These are phyloP conservation scores for Gossypium gossypioides DNA, from an alignment of 441 rosid genomes.

Conservation along the genomic window DNA sequence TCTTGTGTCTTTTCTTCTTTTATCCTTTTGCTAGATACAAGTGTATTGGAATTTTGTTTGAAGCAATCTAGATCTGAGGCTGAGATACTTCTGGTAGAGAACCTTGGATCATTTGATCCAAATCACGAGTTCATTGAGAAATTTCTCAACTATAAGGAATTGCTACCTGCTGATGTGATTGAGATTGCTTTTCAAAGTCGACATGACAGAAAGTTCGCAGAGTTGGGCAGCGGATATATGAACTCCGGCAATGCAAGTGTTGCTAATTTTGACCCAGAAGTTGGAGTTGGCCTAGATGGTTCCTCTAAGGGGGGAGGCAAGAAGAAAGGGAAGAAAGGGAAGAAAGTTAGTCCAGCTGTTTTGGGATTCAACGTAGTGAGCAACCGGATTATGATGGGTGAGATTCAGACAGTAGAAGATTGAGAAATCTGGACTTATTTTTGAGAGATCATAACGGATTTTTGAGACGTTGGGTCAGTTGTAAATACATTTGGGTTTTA, in stretches of 20 bases:
- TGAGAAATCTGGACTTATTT: conserved; percentile 19
- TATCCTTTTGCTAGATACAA: conserved; percentile 47
- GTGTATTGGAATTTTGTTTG: conserved; percentile 24
- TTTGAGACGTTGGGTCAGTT: conserved; percentile 51
- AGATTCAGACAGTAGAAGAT: conserved; percentile 83
- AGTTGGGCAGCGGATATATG: conserved; percentile 27
- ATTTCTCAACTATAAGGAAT: conserved; percentile 73
- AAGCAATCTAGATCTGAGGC: conserved; percentile 95
- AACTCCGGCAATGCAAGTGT: conserved; percentile 31
- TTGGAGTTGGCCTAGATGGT: conserved; percentile 28
- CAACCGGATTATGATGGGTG: conserved; percentile 98
- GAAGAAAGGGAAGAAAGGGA: conserved; percentile 83
- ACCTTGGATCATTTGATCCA: conserved; percentile 71
- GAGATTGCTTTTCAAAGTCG: conserved; percentile 61
- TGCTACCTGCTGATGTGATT: conserved; percentile 59
- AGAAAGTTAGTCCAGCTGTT: conserved; percentile 73
- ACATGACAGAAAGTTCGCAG: conserved; percentile 37
- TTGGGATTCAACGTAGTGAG: conserved; percentile 90
- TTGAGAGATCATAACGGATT: conserved; percentile 58
- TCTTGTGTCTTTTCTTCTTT: not conserved
- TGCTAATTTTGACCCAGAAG: conserved; percentile 23
- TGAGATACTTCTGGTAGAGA: conserved; percentile 63
- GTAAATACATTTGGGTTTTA: conserved; percentile 37
- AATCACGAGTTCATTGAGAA: conserved; percentile 82
- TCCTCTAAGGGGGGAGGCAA: conserved; percentile 60